Base-by-base conservation (phyloP, 495 filamentous ascomycete genomes). In the Hypoxylon cercidicola region DNA sequence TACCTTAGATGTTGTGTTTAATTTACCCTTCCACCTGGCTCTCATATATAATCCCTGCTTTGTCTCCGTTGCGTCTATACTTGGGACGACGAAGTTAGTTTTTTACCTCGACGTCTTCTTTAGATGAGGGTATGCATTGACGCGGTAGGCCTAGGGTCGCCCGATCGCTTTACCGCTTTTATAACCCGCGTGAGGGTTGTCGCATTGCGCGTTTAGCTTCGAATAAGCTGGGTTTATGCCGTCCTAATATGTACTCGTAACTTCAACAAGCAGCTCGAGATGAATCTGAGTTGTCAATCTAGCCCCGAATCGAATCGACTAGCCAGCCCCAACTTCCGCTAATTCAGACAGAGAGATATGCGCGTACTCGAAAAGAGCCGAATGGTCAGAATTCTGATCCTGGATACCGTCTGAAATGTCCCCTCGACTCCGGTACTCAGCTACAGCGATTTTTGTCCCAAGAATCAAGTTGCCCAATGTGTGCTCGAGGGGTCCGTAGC, bases 171-270 rank as follows among this genome's bases (percentile, higher is more conserved):
- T 32, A 4, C 55, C 56, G 39, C 34, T 44, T 12, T 32, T 40
- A 40, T 62, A 70, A 40, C 52, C 51, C 5, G 39, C 32, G 32
- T 32, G 54, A 21, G 68, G 68, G 40, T 45, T 28, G 6, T 32
- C 34, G 43, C 68, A 71, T 30, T 10, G 32, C 49, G 15, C 32
- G 23, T 50, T 49, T 3, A 64, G 43, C 19, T 54, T 63, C 15
- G 30, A n/a, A 28, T 52, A 70, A 7, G 62, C 68, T 6, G 52
- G 50, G n/a, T n/a, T n/a, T n/a, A n/a, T n/a, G n/a, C n/a, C n/a
- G n/a, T n/a, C n/a, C n/a, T 15, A 71, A 58, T 0, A 64, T 68
- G 35, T 57, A 71, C 34, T 51, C 55, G 44, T 60, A 71, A n/a
- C n/a, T n/a, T n/a, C n/a, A n/a, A n/a, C n/a, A n/a, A n/a, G n/a